phyloP scores from a whole-genome alignment of 1,284 basidiomycete genomes.

The Tremellales sp. region DNA sequence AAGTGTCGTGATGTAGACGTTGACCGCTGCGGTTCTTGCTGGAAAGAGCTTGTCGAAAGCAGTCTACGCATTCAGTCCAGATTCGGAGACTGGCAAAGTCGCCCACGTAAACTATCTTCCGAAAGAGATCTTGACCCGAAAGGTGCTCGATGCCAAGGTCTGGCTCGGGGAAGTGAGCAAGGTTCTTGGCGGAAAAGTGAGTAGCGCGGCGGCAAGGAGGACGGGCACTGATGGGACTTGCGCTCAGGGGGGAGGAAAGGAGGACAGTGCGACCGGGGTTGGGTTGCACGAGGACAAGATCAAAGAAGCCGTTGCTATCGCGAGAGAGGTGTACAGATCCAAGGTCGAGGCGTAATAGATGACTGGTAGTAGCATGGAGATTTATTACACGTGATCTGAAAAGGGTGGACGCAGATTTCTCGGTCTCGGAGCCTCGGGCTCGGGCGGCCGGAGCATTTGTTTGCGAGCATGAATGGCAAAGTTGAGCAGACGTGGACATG shows the following conservation, averaged over 20 bases:
- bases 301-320: slow-evolving; percentile 64
- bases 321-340: slow-evolving; percentile 37
- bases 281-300: slow-evolving; percentile 65
- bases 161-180: slow-evolving; percentile 78
- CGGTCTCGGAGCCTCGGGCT: too few species aligned
- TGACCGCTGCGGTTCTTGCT: slow-evolving; percentile 64
- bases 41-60: slow-evolving; percentile 73
- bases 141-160: slow-evolving; percentile 68
- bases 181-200: slow-evolving; percentile 81
- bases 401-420: too few species aligned
- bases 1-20: slow-evolving; percentile 60
- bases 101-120: slow-evolving; percentile 86
- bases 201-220: slow-evolving; percentile 7
- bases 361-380: not conserved
- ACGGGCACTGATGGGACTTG: not conserved
- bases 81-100: slow-evolving; percentile 67
- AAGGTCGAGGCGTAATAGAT: slow-evolving; percentile 31
- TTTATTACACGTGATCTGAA: not conserved
- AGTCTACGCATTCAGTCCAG: slow-evolving; percentile 82
- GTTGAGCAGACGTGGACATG: too few species aligned
- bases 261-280: slow-evolving; percentile 81
- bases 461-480: too few species aligned
- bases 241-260: slow-evolving; percentile 85
- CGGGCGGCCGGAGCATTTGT: too few species aligned
- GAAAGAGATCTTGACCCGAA: slow-evolving; percentile 54